Conservation (phyloP, 2,329 filamentous ascomycete genomes). For the Aspergillus calidoustus region DNA sequence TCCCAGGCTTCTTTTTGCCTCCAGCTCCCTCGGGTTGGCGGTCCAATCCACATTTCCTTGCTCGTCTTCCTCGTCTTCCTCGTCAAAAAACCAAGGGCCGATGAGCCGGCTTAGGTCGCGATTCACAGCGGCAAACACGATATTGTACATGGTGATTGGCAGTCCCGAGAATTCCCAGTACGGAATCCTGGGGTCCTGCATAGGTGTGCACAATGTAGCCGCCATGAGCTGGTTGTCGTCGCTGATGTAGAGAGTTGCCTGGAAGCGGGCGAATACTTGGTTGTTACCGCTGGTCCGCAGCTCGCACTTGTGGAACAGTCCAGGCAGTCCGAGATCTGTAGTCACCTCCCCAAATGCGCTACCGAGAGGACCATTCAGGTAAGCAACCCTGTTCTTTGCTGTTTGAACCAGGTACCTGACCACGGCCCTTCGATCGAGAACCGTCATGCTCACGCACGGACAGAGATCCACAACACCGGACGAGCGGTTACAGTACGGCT, state of each 20-base stretch:
- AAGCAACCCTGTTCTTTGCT: not conserved
- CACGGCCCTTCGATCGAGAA: not conserved
- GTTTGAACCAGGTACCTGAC: not conserved
- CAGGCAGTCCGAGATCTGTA: not conserved
- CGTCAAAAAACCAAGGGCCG: no score
- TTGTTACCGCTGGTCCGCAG: not conserved
- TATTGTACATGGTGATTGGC: not conserved
- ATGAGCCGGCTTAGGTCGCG: not conserved
- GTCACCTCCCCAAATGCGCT: not conserved
- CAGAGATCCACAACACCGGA: constrained; percentile 2
- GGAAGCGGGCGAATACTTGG: not conserved
- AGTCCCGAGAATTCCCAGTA: not conserved
- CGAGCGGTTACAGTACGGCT: not conserved
- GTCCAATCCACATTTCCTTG: not conserved
- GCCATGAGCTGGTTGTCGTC: not conserved
- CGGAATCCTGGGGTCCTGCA: not conserved
- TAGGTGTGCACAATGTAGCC: not conserved
- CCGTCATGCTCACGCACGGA: not conserved
- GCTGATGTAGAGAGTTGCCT: not conserved
- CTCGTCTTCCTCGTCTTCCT: not conserved
- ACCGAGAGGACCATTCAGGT: not conserved
- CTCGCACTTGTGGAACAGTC: not conserved
- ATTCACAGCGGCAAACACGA: not conserved
- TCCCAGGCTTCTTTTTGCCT: not conserved
- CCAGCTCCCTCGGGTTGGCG: not conserved